These are phyloP conservation scores for Brasenia schreberi DNA, from an alignment of 164 flowering plant genomes.

Conservation along the genomic window DNA sequence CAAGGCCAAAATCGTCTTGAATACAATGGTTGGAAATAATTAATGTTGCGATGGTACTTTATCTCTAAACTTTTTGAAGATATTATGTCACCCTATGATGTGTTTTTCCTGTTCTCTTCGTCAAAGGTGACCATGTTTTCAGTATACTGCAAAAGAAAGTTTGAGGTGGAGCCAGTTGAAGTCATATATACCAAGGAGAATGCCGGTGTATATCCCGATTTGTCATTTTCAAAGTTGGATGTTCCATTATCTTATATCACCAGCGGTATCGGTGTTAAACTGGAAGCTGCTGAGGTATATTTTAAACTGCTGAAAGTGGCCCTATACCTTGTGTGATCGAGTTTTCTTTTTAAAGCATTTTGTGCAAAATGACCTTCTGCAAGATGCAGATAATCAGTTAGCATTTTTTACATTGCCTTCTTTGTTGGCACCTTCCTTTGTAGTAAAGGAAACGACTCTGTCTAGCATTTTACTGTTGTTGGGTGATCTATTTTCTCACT, in stretches of 20 bases:
- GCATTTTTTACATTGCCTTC: no score
- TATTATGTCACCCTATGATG: background rate
- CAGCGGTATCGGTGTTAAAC: slow-evolving; percentile 51
- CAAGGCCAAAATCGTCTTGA: slow-evolving; percentile 86
- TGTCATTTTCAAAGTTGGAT: slow-evolving; percentile 54
- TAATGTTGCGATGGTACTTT: background rate
- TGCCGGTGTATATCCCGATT: slow-evolving; percentile 54
- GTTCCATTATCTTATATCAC: slow-evolving; percentile 76
- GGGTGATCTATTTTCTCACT: no score
- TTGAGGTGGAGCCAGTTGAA: slow-evolving; percentile 90
- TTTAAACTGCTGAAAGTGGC: background rate
- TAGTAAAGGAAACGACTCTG: no score
- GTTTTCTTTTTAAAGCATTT: background rate
- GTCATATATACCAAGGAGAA: slow-evolving; percentile 57
- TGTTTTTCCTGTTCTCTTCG: slow-evolving; percentile 2
- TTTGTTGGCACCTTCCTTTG: no score
- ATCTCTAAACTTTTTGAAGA: background rate
- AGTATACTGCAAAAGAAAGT: slow-evolving; percentile 65
- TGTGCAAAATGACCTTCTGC: background rate
- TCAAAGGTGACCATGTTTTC: slow-evolving; percentile 80
- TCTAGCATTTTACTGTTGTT: no score
- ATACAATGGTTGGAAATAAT: slow-evolving; percentile 56
- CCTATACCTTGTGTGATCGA: background rate
- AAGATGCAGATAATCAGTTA: no score
- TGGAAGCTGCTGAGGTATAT: slow-evolving; percentile 56